Evolutionary conservation across 2,329 filamentous ascomycete species (phyloP).

Genomic region (Ophiostoma angusticollis): DNA sequence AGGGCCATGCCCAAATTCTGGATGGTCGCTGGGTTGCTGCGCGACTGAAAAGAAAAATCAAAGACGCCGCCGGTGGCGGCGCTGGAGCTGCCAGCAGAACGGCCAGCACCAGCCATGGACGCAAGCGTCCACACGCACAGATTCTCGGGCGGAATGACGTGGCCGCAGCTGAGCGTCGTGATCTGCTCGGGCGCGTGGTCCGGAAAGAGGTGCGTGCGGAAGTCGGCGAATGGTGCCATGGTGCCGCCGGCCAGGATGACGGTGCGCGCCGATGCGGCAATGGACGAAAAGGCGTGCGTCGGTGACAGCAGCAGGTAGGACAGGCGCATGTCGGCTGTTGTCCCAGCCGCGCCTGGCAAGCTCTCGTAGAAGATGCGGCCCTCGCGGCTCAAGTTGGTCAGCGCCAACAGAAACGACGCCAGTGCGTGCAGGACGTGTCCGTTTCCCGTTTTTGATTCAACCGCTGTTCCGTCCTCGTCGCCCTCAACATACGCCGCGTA

Average conservation of each 20-base stretch:
- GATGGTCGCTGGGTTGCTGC: constrained; percentile 57
- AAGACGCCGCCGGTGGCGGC: constrained; percentile 37
- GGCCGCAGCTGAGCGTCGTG: constrained; percentile 78
- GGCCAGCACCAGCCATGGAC: constrained; percentile 22
- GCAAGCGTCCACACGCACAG: constrained; percentile 65
- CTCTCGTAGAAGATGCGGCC: constrained; percentile 54
- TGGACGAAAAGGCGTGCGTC: constrained; percentile 77
- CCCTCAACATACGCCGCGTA: constrained; percentile 57
- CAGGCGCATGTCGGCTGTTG: constrained; percentile 41
- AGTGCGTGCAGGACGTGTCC: constrained; percentile 42
- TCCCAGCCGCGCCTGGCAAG: constrained; percentile 11
- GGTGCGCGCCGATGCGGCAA: constrained; percentile 71
- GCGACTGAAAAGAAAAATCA: constrained; percentile 77
- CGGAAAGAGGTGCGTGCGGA: constrained; percentile 73
- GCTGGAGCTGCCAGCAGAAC: constrained; percentile 6
- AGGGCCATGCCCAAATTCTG: constrained; percentile 62
- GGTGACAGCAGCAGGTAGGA: constrained; percentile 86
- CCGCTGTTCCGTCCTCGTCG: constrained; percentile 19
- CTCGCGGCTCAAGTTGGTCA: constrained; percentile 74
- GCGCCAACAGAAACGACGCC: constrained; percentile 55
- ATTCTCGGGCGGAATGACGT: constrained; percentile 77
- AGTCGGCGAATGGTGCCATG: constrained; percentile 95
- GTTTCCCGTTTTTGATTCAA: constrained; percentile 16
- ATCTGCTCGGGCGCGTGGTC: constrained; percentile 51
- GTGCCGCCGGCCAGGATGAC: constrained; percentile 90